Base-by-base conservation (phyloP, 2,329 filamentous ascomycete species). In the Microsporum ferrugineum region DNA sequence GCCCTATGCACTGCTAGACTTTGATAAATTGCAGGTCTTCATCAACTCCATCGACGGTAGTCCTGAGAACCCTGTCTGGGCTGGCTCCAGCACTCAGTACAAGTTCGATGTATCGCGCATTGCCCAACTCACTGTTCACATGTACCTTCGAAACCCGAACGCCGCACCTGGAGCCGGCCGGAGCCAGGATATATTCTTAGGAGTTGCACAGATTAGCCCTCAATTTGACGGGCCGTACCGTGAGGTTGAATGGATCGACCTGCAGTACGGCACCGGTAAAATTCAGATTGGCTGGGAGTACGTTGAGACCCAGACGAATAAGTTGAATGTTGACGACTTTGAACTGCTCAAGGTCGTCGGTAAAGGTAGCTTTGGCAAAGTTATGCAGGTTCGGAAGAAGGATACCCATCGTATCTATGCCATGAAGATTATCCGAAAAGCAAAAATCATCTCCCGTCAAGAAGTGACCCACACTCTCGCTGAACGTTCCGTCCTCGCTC, bases 331-430 rank as follows among this genome's bases (percentile, higher is more conserved):
- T 70, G 92, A 96, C 66, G 91, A 97, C 74, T 99, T 99, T 73
- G 91, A 97, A 69, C 81, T 99, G 66, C 83, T 99, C 74, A 99
- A 96, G 80, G 91, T 99, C 5, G 91, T 99, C 31, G 94, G 94
- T 65, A 96, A 96, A 77, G 94, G 94, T 66, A 96, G 91, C 76
- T 97, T 97, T 74, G 94, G 94, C 76, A 97, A 97, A 79, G 94
- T 97, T 73, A 97, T 97, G 91, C 92, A 97, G 78, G 94, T 99
- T 58, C 84, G 88, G 78, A 99, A 99, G 81, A 94, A 94, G 76
- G 92, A 99, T 78, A 99, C 94, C 38, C 88, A 86, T 72, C 91
- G 94, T 70, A 97, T 99, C 74, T 99, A 99, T 77, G 94, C 94
- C 61, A 84, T 99, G 70, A 99, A 99, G 82, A 97, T 92, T n/a